Conservation (phyloP, 352 stramenopile species). For the Blastocystis sp. region DNA sequence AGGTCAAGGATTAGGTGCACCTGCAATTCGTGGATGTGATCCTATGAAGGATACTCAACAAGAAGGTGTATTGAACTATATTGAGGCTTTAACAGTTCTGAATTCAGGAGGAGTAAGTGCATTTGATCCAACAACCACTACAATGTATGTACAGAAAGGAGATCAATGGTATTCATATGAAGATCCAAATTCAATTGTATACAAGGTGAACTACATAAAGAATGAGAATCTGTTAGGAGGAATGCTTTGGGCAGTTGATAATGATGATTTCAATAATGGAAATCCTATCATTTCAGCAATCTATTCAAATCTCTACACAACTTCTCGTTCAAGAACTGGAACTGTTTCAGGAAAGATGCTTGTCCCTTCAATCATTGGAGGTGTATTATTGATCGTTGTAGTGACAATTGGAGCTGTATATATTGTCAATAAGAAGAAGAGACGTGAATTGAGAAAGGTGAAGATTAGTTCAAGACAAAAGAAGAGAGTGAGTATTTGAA, state of each 20-base stretch:
- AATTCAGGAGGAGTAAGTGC: neutral
- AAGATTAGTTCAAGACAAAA: too few relatives aligned
- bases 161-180: conserved; percentile 57
- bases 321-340: neutral
- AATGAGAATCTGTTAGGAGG: conserved; percentile 10
- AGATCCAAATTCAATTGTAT: conserved; percentile 5
- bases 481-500: too few relatives aligned
- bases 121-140: conserved; percentile 23
- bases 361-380: neutral
- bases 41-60: conserved; percentile 46
- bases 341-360: neutral
- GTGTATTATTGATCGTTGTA: neutral
- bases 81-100: conserved; percentile 27
- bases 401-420: neutral
- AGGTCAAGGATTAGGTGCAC: conserved; percentile 3
- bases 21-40: conserved; percentile 17
- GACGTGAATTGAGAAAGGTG: too few relatives aligned
- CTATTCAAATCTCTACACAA: neutral
- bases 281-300: conserved; percentile 33
- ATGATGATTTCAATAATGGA: conserved; percentile 55
- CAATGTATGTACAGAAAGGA: conserved; percentile 50
- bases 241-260: conserved; percentile 54
- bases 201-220: conserved; percentile 53
- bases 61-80: conserved; percentile 52
- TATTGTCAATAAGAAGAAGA: neutral